Percentiles rank a stretch among this genome's conserved stretches.
phyloP scores from a whole-genome alignment of 768 basidiomycete genomes.

The Collybia sp. region DNA sequence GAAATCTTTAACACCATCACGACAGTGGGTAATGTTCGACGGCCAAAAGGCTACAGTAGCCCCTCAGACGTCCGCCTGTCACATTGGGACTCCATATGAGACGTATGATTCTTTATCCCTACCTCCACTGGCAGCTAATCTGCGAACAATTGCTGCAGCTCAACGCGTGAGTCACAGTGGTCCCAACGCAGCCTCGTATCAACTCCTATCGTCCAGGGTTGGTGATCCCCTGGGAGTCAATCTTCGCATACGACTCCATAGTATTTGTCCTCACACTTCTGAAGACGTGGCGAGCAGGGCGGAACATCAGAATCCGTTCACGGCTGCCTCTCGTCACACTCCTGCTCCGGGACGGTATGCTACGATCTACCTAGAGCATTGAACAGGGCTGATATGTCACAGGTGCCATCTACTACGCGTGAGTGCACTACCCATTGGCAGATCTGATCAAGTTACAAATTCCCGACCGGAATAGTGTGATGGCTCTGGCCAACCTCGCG shows the following conservation, averaged over 20 bases:
- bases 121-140: neutral
- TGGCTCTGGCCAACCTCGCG: conserved; percentile 46
- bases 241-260: conserved; percentile 43
- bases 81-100: conserved; percentile 26
- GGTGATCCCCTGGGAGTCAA: conserved; percentile 43
- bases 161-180: conserved; percentile 9
- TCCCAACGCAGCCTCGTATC: neutral
- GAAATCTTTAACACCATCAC: neutral
- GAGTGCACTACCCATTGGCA: conserved; percentile 14
- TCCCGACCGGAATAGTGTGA: conserved; percentile 31
- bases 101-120: conserved; percentile 12
- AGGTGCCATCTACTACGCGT: conserved; percentile 58
- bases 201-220: conserved; percentile 16
- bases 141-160: conserved; percentile 4
- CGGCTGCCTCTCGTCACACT: conserved; percentile 33
- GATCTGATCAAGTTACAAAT: neutral
- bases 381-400: neutral
- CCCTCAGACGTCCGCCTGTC: conserved; percentile 23
- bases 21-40: conserved; percentile 40
- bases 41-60: conserved; percentile 27
- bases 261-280: conserved; percentile 41
- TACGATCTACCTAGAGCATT: neutral
- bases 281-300: conserved; percentile 35
- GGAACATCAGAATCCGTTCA: conserved; percentile 16
- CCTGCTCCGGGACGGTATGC: conserved; percentile 46